Base-by-base conservation (phyloP, 257 asterid species). In the Forsythia suspensa region DNA sequence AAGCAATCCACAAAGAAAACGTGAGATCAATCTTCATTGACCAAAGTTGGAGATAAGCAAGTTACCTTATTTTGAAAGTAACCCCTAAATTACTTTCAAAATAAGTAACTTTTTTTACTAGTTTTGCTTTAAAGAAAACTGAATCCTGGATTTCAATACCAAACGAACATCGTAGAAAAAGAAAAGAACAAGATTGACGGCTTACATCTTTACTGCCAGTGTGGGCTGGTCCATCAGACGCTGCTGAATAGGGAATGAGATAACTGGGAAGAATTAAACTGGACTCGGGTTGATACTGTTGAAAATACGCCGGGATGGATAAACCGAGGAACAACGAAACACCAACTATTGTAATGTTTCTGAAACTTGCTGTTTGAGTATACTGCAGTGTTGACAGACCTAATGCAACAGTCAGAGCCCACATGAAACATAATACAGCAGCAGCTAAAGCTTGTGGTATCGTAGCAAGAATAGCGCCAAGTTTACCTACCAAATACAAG, bases 381-480 rank as follows among this genome's bases (percentile, higher is more conserved):
- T 91, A 88, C 74, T 91, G 99, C 79, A 96, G 84, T 0, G 90
- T 89, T 2, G 97, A 91, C 70, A 94, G 94, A 4, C 99, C 99
- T 43, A 96, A 86, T 18, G 97, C 92, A 48, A 92, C 92, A 6
- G 89, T 80, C 78, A 91, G 87, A 72, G 95, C 97, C 99, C 99
- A 96, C 77, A 88, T 82, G 90, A 92, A 96, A 89, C 98, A 96
- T 40, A 96, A 87, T 48, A 94, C 89, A 0, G 97, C 96, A 3
- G 99, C 99, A 29, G 99, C 99, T 82, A 96, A 82, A 66, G 99
- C 97, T 87, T 85, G 96, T 37, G 99, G 99, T 82, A 94, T 92
- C 61, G 98, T 92, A 79, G 99, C 98, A 81, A 96, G 95, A 76
- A 96, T 88, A 43, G 98, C 99, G 13, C 99, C 98, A 39, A 94